Base-by-base conservation (phyloP, 768 basidiomycete species). In the Kwoniella heveanensis region DNA sequence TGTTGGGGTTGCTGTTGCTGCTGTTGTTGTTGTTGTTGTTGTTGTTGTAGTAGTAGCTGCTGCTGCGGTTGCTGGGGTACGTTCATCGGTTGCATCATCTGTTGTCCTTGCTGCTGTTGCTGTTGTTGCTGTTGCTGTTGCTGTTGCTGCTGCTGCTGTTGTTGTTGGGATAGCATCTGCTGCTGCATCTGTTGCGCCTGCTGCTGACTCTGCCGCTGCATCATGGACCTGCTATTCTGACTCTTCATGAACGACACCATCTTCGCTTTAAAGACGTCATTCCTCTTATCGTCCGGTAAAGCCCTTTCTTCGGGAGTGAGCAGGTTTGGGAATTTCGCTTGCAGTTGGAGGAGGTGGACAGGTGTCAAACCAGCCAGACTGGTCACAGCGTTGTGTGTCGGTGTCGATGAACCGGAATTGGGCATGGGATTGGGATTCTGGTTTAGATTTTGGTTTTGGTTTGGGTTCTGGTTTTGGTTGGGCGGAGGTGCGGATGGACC, bases 251-350 rank as follows among this genome's bases (percentile, higher is more conserved):
- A 64, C 17, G 17, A 46, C 46, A 36, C 51, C 50, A 69, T 52
- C 57, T 60, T 65, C n/a, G 30, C 30, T 15, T 50, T 29, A 22
- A 69, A 54, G 24, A 69, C 21, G n/a, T 62, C 57, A 24, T 64
- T 54, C 49, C 57, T n/a, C 46, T 57, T 48, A 13, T 64, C 55
- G 8, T 62, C 57, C 2, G 70, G 67, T 21, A 72, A 44, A 10
- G 32, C 24, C 22, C 57, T 54, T 46, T 74, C 72, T 10, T 30
- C 60, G 13, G 64, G 57, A 9, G 48, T 52, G 17, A 74, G 54
- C 10, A 74, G 7, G 22, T 51, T 37, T 6, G 72, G 69, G 39
- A 67, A 66, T 17, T 62, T 66, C 2, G 21, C n/a, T 53, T 71
- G 65, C 12, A 73, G 54, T 25, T 50, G 54, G 17, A 55, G 55